Conservation (phyloP, 1,284 basidiomycete species). For the Apiotrichum sp. region DNA sequence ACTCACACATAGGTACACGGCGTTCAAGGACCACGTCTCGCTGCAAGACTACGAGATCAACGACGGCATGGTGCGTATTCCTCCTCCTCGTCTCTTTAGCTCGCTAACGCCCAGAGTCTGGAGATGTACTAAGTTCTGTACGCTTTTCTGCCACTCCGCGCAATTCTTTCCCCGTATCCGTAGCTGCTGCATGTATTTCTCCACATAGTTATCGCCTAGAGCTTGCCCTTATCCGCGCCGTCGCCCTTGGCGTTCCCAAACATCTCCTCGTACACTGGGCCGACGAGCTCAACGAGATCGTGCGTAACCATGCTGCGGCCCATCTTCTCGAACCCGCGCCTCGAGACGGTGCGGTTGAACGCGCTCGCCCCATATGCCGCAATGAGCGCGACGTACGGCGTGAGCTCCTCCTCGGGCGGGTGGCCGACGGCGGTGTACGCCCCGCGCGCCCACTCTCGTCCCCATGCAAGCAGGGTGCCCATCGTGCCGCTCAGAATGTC, state of each 20-base stretch:
- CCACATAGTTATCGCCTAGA: constrained; percentile 5
- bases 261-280: constrained; percentile 63
- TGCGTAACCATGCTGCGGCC: constrained; percentile 81
- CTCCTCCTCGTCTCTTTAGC: too few relatives aligned
- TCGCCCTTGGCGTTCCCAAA: constrained; percentile 51
- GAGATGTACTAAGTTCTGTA: constrained; percentile 67
- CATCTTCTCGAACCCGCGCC: constrained; percentile 64
- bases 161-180: too few relatives aligned
- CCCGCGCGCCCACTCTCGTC: constrained; percentile 79
- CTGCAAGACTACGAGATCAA: constrained; percentile 90
- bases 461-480: constrained; percentile 89
- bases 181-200: constrained; percentile 1
- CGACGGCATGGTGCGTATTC: constrained; percentile 63
- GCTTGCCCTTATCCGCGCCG: constrained; percentile 10
- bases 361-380: constrained; percentile 84
- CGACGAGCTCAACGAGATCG: constrained; percentile 76
- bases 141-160: too few relatives aligned
- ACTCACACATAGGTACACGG: constrained; percentile 63
- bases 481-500: constrained; percentile 84
- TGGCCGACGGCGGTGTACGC: constrained; percentile 56
- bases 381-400: constrained; percentile 64
- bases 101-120: constrained; percentile 53
- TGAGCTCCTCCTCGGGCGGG: constrained; percentile 51
- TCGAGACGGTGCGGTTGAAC: constrained; percentile 76
- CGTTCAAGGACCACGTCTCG: constrained; percentile 91